Evolutionary conservation across 331 rosid genomes (phyloP).

Genomic region (Spiraea crenata): DNA sequence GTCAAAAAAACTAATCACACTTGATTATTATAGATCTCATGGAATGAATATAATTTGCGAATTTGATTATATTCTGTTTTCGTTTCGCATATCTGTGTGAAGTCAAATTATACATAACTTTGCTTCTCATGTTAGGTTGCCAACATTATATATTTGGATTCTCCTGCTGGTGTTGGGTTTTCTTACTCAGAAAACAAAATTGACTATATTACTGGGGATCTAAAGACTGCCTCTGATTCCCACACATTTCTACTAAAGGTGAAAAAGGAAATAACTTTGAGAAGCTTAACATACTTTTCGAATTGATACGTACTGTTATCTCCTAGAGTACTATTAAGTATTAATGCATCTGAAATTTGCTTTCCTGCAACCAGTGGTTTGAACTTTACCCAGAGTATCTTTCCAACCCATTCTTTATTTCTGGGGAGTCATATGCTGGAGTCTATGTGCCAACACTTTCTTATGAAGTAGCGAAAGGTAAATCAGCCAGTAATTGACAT

Average conservation of each 20-base stretch:
- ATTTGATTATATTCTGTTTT: slow-evolving; percentile 5
- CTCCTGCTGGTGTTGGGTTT: slow-evolving; percentile 95
- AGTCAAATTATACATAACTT: slow-evolving; percentile 9
- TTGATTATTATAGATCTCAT: background rate
- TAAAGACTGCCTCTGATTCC: slow-evolving; percentile 73
- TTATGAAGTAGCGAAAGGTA: slow-evolving; percentile 71
- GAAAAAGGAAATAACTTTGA: slow-evolving; percentile 9
- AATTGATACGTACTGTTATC: slow-evolving; percentile 18
- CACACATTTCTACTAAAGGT: slow-evolving; percentile 94
- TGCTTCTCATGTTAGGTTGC: slow-evolving; percentile 59
- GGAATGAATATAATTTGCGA: slow-evolving; percentile 10
- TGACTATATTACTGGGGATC: slow-evolving; percentile 76
- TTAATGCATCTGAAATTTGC: slow-evolving; percentile 18
- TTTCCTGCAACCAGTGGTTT: slow-evolving; percentile 66
- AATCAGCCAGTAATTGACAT: slow-evolving; percentile 4
- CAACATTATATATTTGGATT: slow-evolving; percentile 82
- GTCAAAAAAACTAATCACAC: background rate
- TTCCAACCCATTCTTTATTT: slow-evolving; percentile 63
- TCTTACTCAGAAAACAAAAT: slow-evolving; percentile 68
- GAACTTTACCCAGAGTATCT: slow-evolving; percentile 68
- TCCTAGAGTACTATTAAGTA: slow-evolving; percentile 1
- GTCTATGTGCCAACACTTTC: slow-evolving; percentile 91
- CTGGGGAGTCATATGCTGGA: slow-evolving; percentile 97
- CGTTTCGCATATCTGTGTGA: background rate
- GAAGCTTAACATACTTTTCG: slow-evolving; percentile 3